Percentiles rank a stretch among this genome's conserved stretches.
phyloP scores from a whole-genome alignment of 352 stramenopile species.

The Globisporangium parvum region DNA sequence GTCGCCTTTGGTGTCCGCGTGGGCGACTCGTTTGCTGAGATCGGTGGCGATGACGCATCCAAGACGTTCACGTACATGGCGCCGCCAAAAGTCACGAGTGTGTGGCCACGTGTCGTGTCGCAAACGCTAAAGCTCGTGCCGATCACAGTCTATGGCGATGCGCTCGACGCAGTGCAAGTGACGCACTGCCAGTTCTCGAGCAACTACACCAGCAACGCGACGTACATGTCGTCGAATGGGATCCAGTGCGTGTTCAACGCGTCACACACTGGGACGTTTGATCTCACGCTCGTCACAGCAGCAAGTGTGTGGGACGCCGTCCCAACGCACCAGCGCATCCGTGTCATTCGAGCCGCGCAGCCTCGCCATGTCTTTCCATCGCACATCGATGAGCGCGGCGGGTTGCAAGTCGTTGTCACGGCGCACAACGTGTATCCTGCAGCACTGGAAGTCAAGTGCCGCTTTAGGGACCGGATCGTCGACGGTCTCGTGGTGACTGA shows the following conservation, averaged over 20 bases:
- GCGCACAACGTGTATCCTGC: conserved; percentile 17
- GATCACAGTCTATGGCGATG: conserved; percentile 23
- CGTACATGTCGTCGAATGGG: background rate
- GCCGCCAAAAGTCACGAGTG: conserved; percentile 17
- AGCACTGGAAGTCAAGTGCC: conserved; percentile 25
- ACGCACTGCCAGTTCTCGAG: conserved; percentile 24
- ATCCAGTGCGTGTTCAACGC: conserved; percentile 28
- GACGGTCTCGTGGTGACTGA: conserved; percentile 22
- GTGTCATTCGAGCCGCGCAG: conserved; percentile 22
- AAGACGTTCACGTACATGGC: conserved; percentile 22
- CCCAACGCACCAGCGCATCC: conserved; percentile 20
- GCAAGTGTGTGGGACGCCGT: conserved; percentile 12
- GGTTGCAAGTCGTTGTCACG: conserved; percentile 26
- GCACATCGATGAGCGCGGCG: conserved; percentile 43
- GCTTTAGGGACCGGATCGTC: conserved; percentile 23
- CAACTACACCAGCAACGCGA: background rate
- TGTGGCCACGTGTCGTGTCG: conserved; percentile 28
- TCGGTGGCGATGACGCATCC: conserved; percentile 5
- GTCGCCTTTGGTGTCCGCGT: conserved; percentile 21
- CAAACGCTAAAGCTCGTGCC: conserved; percentile 15
- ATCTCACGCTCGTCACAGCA: conserved; percentile 16
- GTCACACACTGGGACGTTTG: conserved; percentile 20
- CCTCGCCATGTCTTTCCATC: conserved; percentile 16
- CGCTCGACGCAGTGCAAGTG: conserved; percentile 18
- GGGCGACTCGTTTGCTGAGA: conserved; percentile 21